These are phyloP conservation scores for Sporothrix dimorphospora DNA, from an alignment of 2,329 filamentous ascomycete genomes.

Conservation along the genomic window DNA sequence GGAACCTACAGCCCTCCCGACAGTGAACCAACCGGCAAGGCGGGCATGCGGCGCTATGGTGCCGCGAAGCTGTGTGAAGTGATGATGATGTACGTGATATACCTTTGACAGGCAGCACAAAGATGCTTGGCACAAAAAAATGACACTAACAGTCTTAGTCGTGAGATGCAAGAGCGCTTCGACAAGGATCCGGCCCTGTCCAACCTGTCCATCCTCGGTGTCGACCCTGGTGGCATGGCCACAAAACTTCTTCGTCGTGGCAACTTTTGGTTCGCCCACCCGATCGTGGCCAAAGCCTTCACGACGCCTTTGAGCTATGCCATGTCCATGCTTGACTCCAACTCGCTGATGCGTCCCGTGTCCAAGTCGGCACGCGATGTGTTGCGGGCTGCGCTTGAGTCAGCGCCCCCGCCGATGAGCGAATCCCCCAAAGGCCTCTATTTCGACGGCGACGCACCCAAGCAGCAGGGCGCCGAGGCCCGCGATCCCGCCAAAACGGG, in stretches of 20 bases:
- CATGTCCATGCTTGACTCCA: conserved; percentile 33
- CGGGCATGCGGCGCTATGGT: conserved; percentile 41
- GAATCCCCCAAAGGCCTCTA: conserved; percentile 41
- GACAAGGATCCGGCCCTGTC: conserved; percentile 37
- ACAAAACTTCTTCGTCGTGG: conserved; percentile 36
- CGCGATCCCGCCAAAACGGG: conserved; percentile 38
- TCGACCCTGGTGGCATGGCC: conserved; percentile 43
- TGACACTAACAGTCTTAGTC: background rate
- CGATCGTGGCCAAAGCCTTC: conserved; percentile 31
- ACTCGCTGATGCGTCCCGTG: conserved; percentile 37
- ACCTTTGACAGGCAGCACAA: background rate
- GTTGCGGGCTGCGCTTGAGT: conserved; percentile 38
- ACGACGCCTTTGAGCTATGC: conserved; percentile 31
- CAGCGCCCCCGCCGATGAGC: conserved; percentile 33
- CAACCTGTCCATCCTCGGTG: conserved; percentile 39
- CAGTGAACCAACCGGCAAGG: conserved; percentile 34
- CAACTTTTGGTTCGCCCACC: conserved; percentile 31
- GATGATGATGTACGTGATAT: conserved; percentile 40
- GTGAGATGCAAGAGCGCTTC: conserved; percentile 40
- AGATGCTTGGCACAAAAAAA: background rate
- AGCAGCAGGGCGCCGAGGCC: conserved; percentile 35
- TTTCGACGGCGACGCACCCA: conserved; percentile 37
- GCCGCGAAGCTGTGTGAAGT: conserved; percentile 41
- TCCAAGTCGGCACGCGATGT: conserved; percentile 41
- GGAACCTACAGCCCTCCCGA: conserved; percentile 37